Base-by-base conservation (phyloP, 106 monocot species). In the Hemerocallis citrina region DNA sequence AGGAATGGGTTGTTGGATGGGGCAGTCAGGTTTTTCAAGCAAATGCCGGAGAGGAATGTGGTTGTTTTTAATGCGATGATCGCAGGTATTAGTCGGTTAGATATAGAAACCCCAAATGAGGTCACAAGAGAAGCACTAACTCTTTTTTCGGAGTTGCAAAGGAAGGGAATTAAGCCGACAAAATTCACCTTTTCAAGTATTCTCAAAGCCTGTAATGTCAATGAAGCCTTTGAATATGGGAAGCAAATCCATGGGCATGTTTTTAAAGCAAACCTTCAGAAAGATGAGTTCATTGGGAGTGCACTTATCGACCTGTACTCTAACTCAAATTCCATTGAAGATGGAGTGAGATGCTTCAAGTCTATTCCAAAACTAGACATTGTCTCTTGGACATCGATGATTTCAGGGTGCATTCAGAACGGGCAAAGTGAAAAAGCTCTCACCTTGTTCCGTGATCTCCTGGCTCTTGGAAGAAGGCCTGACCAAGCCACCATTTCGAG, bases 1-100 rank as follows among this genome's bases (percentile, higher is more conserved):
- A 84, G 69, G 72, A 84, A 69, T 38, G 65, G 79, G 4, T 7
- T 25, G 15, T 47, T 79, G 72, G 17, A 39, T 21, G 74, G 72
- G 13, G 74, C 83, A 31, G 35, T 65, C 31, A 79, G 59, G 62
- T 36, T 84, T 8, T 84, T 84, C 32, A 72, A 75, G 52, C 57
- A 28, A 29, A 56, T 79, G 19, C 63, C 55, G 27, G 25, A 72
- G 19, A 75, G 75, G 7, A 84, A 79, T 75, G 72, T 76, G 45
- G 75, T 87, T 29, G 75, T 82, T 16, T 87, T 79, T 67, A 87
- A 87, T 70, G 68, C 87, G 5, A 82, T 79, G 79, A 87, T 87
- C 31, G 52, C 78, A 15, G 82, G 79, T 6, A 75, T 82, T 17
- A 62, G 52, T 22, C 69, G 69, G 3, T 38, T 46, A 15, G 68